These are phyloP conservation scores for Trapa bicornis DNA, from an alignment of 345 rosid genomes.

Conservation along the genomic window DNA sequence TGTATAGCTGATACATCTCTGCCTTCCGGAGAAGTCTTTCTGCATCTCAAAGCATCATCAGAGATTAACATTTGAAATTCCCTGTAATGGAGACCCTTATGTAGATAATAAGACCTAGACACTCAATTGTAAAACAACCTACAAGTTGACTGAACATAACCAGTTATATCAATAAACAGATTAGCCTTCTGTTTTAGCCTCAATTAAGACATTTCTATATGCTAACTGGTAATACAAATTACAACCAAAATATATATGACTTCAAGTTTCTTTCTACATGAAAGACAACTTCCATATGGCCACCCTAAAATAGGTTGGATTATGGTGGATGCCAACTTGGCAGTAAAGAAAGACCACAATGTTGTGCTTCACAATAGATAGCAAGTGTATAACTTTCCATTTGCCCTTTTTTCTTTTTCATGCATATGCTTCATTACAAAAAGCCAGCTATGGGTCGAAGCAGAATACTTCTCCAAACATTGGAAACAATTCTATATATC, in stretches of 20 bases:
- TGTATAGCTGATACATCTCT: slow-evolving; percentile 72
- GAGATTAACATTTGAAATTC: not conserved
- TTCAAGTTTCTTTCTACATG: not conserved
- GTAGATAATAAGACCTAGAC: not conserved
- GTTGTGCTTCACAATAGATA: not conserved
- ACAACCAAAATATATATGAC: not conserved
- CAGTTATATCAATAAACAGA: too few relatives aligned
- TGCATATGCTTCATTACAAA: not conserved
- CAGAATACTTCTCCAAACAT: not conserved
- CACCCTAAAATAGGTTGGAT: not conserved
- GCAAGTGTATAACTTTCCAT: not conserved
- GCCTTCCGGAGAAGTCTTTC: slow-evolving; percentile 38
- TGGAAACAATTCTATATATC: not conserved
- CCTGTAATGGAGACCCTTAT: not conserved
- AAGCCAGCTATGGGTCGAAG: not conserved
- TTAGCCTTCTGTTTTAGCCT: not conserved
- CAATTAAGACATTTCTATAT: not conserved
- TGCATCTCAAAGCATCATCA: slow-evolving; percentile 10
- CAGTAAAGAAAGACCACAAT: not conserved
- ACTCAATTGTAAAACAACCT: not conserved
- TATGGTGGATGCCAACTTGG: not conserved
- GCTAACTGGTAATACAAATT: not conserved
- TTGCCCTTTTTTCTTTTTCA: too few relatives aligned
- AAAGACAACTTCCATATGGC: not conserved
- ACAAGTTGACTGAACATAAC: not conserved